phyloP scores from a whole-genome alignment of 1,284 basidiomycete species.

The Puccinia horiana region DNA sequence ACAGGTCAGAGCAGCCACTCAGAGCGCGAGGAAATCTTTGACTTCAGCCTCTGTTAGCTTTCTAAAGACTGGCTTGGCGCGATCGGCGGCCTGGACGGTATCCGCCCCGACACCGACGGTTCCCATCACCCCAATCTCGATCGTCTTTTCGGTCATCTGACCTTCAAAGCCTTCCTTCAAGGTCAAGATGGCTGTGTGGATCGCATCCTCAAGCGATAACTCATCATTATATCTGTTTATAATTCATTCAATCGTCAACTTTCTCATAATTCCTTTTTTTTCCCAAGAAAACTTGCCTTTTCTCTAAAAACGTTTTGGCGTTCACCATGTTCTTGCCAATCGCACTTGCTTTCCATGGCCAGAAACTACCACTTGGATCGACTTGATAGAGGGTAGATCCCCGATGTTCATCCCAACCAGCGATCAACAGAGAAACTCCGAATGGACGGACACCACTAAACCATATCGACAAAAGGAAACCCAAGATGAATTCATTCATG shows the following conservation, averaged over 20 bases:
- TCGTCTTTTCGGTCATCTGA: conserved; percentile 99
- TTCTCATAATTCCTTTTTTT: background rate
- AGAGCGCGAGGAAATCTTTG: conserved; percentile 68
- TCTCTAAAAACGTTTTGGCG: conserved; percentile 98
- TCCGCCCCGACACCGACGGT: conserved; percentile 74
- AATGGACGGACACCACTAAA: conserved; percentile 93
- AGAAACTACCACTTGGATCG: conserved; percentile 96
- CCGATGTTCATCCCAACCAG: conserved; percentile 88
- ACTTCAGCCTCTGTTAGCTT: conserved; percentile 93
- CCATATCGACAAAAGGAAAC: background rate
- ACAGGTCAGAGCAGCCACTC: background rate
- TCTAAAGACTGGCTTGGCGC: conserved; percentile 75
- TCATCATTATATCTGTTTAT: conserved; percentile 89
- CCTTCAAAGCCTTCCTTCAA: conserved; percentile 99
- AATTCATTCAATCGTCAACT: background rate
- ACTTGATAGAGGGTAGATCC: conserved; percentile 96
- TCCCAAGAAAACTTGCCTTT: conserved; percentile 59
- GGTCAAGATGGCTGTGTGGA: conserved; percentile 97
- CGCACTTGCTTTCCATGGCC: conserved; percentile 99
- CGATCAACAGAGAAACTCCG: conserved; percentile 92
- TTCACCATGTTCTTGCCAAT: conserved; percentile 99
- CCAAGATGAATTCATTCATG: no score
- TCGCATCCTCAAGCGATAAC: conserved; percentile 96
- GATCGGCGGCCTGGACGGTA: conserved; percentile 63
- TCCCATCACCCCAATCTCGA: conserved; percentile 89